Evolutionary conservation across 2,329 filamentous ascomycete genomes (phyloP), one percentile per base, ranked within the genome.

Genomic region (Fusarium robinianum): DNA sequence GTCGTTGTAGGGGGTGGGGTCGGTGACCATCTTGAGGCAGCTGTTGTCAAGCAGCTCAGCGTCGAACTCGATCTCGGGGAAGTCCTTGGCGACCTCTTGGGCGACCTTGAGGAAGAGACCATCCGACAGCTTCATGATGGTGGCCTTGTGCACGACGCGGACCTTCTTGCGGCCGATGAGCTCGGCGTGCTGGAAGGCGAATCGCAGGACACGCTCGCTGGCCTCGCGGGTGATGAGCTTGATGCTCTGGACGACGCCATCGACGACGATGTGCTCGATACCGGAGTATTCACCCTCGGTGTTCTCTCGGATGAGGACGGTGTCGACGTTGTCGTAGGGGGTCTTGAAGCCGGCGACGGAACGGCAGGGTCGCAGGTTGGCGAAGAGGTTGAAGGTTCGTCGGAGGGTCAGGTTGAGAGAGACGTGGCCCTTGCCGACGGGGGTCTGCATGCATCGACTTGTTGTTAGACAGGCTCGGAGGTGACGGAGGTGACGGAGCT

Each of bases 91-190:
- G 60, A 99, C 83, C 51, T 94, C 82, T 61, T 84, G 78, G 62
- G 87, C 94, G 53, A 87, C 90, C 72, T 81, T 88, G 62, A 99
- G 82, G 85, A 99, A 99, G 52, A 99, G 88, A 76, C 94, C 94
- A 72, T 99, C 94, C 69, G 87, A 92, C 89, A 96, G 95, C 85
- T 99, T 99, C 94, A 99, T 99, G 78, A 99, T 99, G 68, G 94
- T 97, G 71, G 94, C 94, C 84, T 99, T 99, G 87, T 99, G 94
- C 55, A 97, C 91, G 49, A 90, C 92, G 67, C 91, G 90, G 66
- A 97, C 92, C 87, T 96, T 96, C 70, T 84, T 91, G 79, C 89
- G 88, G 75, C 91, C 90, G 67, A 96, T 87, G 63, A 89, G 83
- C 73, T 94, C 81, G 62, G 94, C 94, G 71, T 99, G 90, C 78